phyloP scores from a whole-genome alignment of 2,329 filamentous ascomycete genomes.

The Fusarium albosuccineum region DNA sequence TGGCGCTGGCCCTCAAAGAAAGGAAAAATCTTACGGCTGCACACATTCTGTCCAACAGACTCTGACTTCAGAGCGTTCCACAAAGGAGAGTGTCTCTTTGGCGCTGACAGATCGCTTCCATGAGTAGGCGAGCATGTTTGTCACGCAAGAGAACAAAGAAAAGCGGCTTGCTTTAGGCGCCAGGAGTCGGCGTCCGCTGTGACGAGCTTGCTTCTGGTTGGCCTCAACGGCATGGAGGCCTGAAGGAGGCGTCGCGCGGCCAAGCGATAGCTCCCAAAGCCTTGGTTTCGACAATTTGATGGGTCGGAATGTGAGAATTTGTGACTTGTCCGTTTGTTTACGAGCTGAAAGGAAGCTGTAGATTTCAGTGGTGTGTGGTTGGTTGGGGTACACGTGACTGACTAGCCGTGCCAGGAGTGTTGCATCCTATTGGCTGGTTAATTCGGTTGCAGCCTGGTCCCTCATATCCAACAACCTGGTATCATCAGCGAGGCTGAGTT shows the following conservation, averaged over 20 bases:
- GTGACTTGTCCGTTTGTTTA: constrained; percentile 5
- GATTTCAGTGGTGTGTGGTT: constrained; percentile 19
- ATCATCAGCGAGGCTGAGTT: constrained; percentile 44
- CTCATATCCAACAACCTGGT: constrained; percentile 18
- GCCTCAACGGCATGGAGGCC: constrained; percentile 11
- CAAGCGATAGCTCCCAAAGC: not conserved
- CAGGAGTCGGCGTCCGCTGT: constrained; percentile 24
- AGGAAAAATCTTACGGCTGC: constrained; percentile 24
- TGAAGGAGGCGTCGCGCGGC: constrained; percentile 27
- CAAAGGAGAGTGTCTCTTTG: constrained; percentile 32
- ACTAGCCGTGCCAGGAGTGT: constrained; percentile 17
- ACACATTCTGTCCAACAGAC: constrained; percentile 14
- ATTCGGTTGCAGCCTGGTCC: constrained; percentile 15
- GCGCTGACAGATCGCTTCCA: constrained; percentile 29
- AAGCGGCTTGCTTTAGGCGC: constrained; percentile 37
- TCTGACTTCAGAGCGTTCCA: constrained; percentile 27
- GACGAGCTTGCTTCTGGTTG: constrained; percentile 26
- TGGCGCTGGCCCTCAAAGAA: constrained; percentile 34
- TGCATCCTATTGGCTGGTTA: constrained; percentile 32
- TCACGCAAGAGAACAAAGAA: constrained; percentile 46
- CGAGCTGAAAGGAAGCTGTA: constrained; percentile 19
- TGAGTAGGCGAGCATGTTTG: constrained; percentile 38
- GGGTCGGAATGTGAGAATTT: constrained; percentile 8
- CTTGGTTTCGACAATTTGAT: not conserved
- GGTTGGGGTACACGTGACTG: constrained; percentile 29